Percentiles rank a stretch among this genome's conserved stretches.
Conservation (phyloP, 2,329 filamentous ascomycete genomes). For the Aureobasidium sp. region DNA sequence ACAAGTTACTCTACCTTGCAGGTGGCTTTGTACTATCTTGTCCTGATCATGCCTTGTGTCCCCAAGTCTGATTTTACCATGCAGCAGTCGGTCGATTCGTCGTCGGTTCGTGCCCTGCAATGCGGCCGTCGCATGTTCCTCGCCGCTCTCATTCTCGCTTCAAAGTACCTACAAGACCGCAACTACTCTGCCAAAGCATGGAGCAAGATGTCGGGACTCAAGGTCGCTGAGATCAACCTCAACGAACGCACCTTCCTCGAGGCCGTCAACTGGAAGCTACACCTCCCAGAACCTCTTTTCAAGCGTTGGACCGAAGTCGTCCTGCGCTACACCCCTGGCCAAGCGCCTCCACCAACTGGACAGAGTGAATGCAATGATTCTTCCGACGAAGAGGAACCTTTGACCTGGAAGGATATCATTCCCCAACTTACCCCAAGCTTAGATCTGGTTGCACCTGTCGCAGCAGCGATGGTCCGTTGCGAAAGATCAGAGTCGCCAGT, state of each 20-base stretch:
- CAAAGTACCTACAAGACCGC: slow-evolving; percentile 94
- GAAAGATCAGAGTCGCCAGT: slow-evolving; percentile 31
- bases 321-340: slow-evolving; percentile 65
- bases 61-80: slow-evolving; percentile 76
- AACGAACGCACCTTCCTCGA: slow-evolving; percentile 90
- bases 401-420: slow-evolving; percentile 40
- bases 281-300: slow-evolving; percentile 82
- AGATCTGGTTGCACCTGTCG: slow-evolving; percentile 27
- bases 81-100: slow-evolving; percentile 68
- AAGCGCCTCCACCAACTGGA: slow-evolving; percentile 22
- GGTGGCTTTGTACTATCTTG: slow-evolving; percentile 91
- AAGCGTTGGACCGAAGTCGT: slow-evolving; percentile 92
- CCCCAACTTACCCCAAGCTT: slow-evolving; percentile 49
- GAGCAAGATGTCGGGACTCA: slow-evolving; percentile 98
- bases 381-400: neutral
- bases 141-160: slow-evolving; percentile 85
- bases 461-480: neutral
- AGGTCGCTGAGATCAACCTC: slow-evolving; percentile 87
- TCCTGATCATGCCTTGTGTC: slow-evolving; percentile 86
- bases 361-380: slow-evolving; percentile 8
- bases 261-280: slow-evolving; percentile 88
- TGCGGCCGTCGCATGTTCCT: slow-evolving; percentile 98
- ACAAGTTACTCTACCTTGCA: slow-evolving; percentile 97
- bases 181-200: slow-evolving; percentile 97
- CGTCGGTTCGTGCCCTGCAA: slow-evolving; percentile 71